Base-by-base conservation (phyloP, 1,284 basidiomycete genomes). In the Sporisorium exsertum region DNA sequence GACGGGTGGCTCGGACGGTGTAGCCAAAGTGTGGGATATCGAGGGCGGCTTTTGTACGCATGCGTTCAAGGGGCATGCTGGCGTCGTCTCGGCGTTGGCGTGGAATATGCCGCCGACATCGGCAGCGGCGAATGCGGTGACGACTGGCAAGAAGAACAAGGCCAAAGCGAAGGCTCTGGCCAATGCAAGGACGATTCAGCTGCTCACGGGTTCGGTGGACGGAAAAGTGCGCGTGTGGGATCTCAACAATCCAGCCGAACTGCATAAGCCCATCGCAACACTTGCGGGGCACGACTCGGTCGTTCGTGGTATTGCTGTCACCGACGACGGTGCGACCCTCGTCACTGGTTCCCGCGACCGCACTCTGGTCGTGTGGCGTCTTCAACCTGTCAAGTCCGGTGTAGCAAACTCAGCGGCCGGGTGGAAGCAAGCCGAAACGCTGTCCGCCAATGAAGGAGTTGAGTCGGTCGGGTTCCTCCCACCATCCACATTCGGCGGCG, bases 1-100 rank as follows among this genome's bases (percentile, higher is more conserved):
- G 1, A 97, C 96, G 8, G 97, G 95, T 0, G 93, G 94, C 10
- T 93, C 95, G 5, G 97, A 99, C 81, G 96, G 97, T 16, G 90
- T 93, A 22, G 96, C 97, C 62, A 98, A 98, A 88, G 93, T 99
- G 10, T 99, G 95, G 94, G 93, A 98, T 85, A 90, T 96, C 50
- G 87, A 89, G 3, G 91, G 91, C 20, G 96, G 94, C 10, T 95
- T 92, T 85, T 91, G 93, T 45, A 99, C 97, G 0, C 97, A 99
- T 86, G 89, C 95, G 15, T 95, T 97, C 88, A 93, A 93, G 82
- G 80, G 78, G 5, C 96, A 96, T 12, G 97, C 98, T 83, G 97
- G 95, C 8, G 96, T 97, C 18, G 93, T 97, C 57, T 92, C 98
- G 79, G 94, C 93, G 71, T 93, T 97, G 10, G 88, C 97, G 57